Conservation (phyloP, 73 alveolate genomes). For the Blepharisma japonicum region DNA sequence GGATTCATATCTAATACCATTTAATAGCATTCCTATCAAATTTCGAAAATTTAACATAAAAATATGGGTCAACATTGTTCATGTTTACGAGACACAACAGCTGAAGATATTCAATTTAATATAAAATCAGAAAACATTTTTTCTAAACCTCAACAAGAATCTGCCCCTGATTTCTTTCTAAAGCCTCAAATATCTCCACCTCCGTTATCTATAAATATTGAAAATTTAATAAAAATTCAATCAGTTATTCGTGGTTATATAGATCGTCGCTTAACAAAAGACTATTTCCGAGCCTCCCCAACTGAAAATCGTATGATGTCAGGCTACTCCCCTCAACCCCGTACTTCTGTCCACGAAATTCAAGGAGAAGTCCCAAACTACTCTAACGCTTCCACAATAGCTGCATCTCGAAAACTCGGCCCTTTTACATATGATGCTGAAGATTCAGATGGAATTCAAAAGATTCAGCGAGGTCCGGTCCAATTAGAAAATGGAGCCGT, state of each 20-base stretch:
- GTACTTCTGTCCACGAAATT: neutral
- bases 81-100: neutral
- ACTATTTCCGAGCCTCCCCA: too few species aligned
- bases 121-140: neutral
- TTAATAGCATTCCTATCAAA: too few species aligned
- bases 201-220: neutral
- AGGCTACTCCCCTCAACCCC: too few species aligned
- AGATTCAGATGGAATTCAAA: neutral
- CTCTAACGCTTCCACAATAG: constrained; percentile 23
- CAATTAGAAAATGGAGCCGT: constrained; percentile 54
- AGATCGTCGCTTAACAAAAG: neutral
- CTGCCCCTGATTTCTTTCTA: neutral
- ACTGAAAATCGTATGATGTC: too few species aligned
- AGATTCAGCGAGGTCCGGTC: neutral
- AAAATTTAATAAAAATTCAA: neutral
- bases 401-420: constrained; percentile 18
- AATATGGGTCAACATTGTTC: constrained; percentile 6
- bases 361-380: constrained; percentile 22
- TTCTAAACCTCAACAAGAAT: neutral
- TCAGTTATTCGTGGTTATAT: neutral
- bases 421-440: neutral
- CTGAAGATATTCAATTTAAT: neutral
- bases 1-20: too few species aligned
- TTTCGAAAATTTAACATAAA: neutral
- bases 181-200: neutral